A percentile compares a stretch with the other conserved stretches of the same genome.
Evolutionary conservation across 345 rosid species (phyloP).

Genomic region (Salix dunnii): DNA sequence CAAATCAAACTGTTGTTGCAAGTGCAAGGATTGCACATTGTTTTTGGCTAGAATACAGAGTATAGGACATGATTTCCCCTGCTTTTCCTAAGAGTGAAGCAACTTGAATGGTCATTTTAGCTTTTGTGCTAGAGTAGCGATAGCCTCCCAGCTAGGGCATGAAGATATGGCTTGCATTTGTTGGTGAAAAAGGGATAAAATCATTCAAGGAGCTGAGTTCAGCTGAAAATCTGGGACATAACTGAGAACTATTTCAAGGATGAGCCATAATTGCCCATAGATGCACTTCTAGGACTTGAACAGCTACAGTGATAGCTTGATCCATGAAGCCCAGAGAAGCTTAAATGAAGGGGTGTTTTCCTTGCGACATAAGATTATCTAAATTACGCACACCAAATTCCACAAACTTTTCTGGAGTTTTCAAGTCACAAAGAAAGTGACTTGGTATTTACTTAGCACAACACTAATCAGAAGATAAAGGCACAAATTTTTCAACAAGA

Average conservation of each 20-base stretch:
- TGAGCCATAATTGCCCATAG: no score
- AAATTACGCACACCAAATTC: neutral
- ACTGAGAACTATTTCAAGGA: no score
- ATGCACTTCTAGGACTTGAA: neutral
- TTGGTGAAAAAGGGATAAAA: no score
- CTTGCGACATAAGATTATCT: neutral
- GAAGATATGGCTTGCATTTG: neutral
- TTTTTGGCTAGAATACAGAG: no score
- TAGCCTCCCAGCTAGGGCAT: neutral
- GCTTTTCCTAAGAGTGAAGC: no score
- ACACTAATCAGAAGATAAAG: neutral
- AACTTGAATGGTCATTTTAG: neutral
- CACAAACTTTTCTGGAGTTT: neutral
- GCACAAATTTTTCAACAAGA: neutral
- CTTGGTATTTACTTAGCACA: neutral
- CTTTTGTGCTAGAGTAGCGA: neutral
- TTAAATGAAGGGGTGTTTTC: no score
- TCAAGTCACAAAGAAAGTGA: neutral
- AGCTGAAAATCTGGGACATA: no score
- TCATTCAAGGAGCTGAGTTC: no score
- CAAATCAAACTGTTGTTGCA: neutral
- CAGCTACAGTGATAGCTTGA: neutral
- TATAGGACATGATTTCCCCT: no score
- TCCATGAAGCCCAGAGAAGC: neutral
- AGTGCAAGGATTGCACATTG: no score